Evolutionary conservation across 164 flowering plant genomes (phyloP).

Genomic region (Malania oleifera): DNA sequence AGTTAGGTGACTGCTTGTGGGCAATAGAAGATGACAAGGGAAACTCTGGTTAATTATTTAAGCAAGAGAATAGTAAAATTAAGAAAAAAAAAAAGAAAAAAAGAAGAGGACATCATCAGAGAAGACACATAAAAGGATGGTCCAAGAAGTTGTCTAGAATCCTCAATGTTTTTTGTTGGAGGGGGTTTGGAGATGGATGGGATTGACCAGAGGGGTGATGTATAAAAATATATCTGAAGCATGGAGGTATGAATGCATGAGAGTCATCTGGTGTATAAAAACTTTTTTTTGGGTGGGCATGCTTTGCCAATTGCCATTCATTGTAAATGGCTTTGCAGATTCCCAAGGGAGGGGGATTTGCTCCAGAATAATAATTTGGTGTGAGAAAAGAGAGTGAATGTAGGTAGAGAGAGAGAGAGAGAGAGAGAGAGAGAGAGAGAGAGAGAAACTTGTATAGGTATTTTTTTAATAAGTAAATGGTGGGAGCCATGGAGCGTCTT

Average conservation of each 20-base stretch:
- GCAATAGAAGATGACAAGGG: constrained; percentile 53
- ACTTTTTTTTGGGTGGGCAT: constrained; percentile 26
- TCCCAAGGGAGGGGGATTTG: constrained; percentile 73
- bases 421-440: constrained; percentile 16
- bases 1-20: constrained; percentile 49
- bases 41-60: constrained; percentile 22
- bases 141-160: constrained; percentile 23
- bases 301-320: constrained; percentile 37
- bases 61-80: background rate
- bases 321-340: constrained; percentile 55
- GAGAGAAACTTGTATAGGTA: background rate
- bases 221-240: no score
- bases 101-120: background rate
- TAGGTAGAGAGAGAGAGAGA: background rate
- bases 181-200: constrained; percentile 25
- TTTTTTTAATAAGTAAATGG: constrained; percentile 5
- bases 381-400: constrained; percentile 13
- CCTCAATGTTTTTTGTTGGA: constrained; percentile 39
- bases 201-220: constrained; percentile 24
- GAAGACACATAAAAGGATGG: constrained; percentile 23
- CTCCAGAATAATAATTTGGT: constrained; percentile 22
- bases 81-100: background rate
- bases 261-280: constrained; percentile 23
- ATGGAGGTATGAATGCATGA: constrained; percentile 12
- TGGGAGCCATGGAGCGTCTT: constrained; percentile 36